Conservation (phyloP, 106 monocot species). For the Allium fistulosum region DNA sequence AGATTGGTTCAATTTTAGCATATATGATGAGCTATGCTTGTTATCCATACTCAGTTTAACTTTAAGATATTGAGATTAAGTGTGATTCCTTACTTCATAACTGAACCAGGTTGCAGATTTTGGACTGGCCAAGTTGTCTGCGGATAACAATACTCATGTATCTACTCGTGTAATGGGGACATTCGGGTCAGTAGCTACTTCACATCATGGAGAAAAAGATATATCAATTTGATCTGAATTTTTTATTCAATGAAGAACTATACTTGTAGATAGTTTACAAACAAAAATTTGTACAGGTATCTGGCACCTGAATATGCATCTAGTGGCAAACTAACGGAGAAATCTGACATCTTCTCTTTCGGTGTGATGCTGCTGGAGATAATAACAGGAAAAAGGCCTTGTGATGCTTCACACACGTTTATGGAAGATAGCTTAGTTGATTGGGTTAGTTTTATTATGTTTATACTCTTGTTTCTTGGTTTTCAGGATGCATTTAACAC, state of each 20-base stretch:
- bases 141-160: slow-evolving; percentile 49
- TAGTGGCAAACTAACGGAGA: slow-evolving; percentile 74
- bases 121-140: slow-evolving; percentile 52
- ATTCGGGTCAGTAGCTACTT: slow-evolving; percentile 26
- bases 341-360: slow-evolving; percentile 66
- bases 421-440: slow-evolving; percentile 82
- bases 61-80: too few relatives aligned
- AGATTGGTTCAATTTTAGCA: too few relatives aligned
- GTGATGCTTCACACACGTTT: slow-evolving; percentile 33
- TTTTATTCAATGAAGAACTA: not conserved
- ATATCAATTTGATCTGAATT: too few relatives aligned
- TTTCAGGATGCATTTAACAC: too few relatives aligned
- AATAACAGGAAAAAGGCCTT: slow-evolving; percentile 58
- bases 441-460: slow-evolving; percentile 38
- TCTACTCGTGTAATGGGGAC: slow-evolving; percentile 67
- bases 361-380: slow-evolving; percentile 67
- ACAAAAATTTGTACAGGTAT: slow-evolving; percentile 33
- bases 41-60: too few relatives aligned
- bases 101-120: slow-evolving; percentile 41
- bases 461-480: too few relatives aligned
- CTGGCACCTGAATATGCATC: slow-evolving; percentile 76
- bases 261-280: slow-evolving; percentile 40
- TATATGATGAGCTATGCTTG: too few relatives aligned
- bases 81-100: not conserved
- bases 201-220: too few relatives aligned